Base-by-base conservation (phyloP, 495 filamentous ascomycete genomes). In the Articulospora tetracladia region DNA sequence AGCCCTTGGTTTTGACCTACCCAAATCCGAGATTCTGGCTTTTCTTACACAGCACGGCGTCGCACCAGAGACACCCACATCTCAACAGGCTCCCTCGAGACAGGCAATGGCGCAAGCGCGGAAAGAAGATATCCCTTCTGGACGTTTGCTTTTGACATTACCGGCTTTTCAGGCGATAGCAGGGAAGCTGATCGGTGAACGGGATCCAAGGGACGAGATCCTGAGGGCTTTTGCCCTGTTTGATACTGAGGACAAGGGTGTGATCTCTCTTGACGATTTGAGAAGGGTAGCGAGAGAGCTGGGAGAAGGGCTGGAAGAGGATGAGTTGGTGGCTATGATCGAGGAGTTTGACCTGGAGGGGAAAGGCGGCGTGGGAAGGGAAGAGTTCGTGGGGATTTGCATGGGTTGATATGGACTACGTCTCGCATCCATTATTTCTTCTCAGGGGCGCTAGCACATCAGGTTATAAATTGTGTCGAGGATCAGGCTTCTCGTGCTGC, bases 261-360 rank as follows among this genome's bases (percentile, higher is more conserved):
- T 86, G 63, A 97, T 98, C 60, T 87, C 85, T 50, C 76, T 97
- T 22, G 85, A 91, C 55, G 94, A 98, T 78, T 69, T 98, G 67
- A 75, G 90, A 58, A 76, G 90, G 30, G 93, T 98, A 51, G 92
- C 94, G 62, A 81, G 92, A 65, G 94, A 97, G 74, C 73, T 98
- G 23, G 93, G 93, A 0, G 93, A 98, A 73, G 87, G 85, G 46
- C 76, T 98, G 39, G 91, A 95, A 68, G 93, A 98, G 68, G 90
- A 95, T 64, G 93, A 98, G 74, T 74, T 98, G 46, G 77, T 80
- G 60, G 91, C 93, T 68, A 98, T 98, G 94, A 91, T 98, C 76
- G 92, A 97, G 74, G 94, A 98, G 77, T 98, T 98, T 81, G 94
- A 98, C 78, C 76, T 97, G 58, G 89, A 93, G 70, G 92, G 90